Percentiles rank a stretch among this genome's conserved stretches.
Evolutionary conservation across 371 early-diverging fungal species (phyloP).

Genomic region (Fennellomyces sp.): DNA sequence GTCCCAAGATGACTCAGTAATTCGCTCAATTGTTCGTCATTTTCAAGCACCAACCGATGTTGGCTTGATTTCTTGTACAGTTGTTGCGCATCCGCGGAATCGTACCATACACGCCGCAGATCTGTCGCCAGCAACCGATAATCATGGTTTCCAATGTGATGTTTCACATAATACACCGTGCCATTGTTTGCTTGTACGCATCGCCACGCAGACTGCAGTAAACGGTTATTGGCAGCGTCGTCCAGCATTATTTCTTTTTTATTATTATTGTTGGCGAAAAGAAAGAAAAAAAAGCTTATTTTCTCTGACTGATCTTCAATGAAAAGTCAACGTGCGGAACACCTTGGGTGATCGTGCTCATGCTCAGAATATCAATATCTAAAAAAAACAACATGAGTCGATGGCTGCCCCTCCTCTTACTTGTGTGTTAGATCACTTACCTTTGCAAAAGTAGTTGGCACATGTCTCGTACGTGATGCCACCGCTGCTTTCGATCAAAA

Average conservation of each 20-base stretch:
- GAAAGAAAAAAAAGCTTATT: background rate
- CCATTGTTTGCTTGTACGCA: background rate
- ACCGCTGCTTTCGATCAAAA: constrained; percentile 94
- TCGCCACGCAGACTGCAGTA: constrained; percentile 7
- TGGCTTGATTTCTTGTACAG: constrained; percentile 9
- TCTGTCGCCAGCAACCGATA: constrained; percentile 21
- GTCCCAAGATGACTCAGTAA: background rate
- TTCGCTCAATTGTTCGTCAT: constrained; percentile 4
- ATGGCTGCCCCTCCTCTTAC: background rate
- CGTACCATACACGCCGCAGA: constrained; percentile 22
- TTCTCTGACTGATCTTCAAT: constrained; percentile 70
- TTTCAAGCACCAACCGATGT: constrained; percentile 9
- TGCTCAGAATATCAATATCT: constrained; percentile 92
- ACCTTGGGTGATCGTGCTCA: constrained; percentile 93
- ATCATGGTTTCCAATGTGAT: constrained; percentile 7
- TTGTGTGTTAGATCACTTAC: no score
- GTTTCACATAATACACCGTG: constrained; percentile 14
- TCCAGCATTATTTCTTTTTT: background rate
- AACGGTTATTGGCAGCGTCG: background rate
- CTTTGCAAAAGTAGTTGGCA: constrained; percentile 76
- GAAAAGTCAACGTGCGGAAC: constrained; percentile 97
- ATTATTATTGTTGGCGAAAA: background rate
- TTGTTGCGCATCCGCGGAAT: constrained; percentile 2
- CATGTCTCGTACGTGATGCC: constrained; percentile 92
- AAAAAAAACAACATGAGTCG: constrained; percentile 1